Base-by-base conservation (phyloP, 495 filamentous ascomycete species). In the Aspergillus leporis region DNA sequence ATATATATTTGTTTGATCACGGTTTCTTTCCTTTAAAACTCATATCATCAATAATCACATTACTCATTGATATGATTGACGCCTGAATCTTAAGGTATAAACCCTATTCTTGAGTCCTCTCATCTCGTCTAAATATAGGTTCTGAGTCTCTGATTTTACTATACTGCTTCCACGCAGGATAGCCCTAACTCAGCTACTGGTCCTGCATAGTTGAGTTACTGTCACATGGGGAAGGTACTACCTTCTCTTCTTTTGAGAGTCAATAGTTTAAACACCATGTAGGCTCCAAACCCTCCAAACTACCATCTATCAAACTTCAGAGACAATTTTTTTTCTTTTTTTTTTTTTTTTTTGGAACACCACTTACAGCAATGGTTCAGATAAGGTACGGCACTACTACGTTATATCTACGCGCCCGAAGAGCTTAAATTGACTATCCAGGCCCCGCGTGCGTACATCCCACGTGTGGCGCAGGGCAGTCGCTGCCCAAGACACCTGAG, bases 401-500 rank as follows among this genome's bases (percentile, higher is more conserved):
- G 19, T 47, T 22, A 47, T 19, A 47, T 21, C 43, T 47, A 47
- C 19, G 43, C 43, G 19, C 19, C 18, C 13, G 19, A 22, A 23
- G 43, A 47, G 43, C 19, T 23, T 47, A 47, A 47, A 47, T 47
- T 47, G 19, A 7, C 21, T 4, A 19, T 10, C 19, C 19, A 47
- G 16, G 16, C 16, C 43, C 43, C 43, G 7, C 18, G 19, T 16
- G 43, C 7, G 8, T 7, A 18, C 34, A 21, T 23, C 8, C 43
- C 43, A 47, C 43, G 19, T 47, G 43, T 47, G 43, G 43, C 43
- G 43, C 43, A 47, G 43, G 19, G 43, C 16, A 22, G 19, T 47
- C 43, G 43, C 43, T 47, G 19, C 43, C 43, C 43, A 47, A 47
- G 19, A 12, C 6, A 18, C 43, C 43, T 23, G 21, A 23, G 23